These are phyloP conservation scores for Eragrostis tef DNA, from an alignment of 202 grass and related monocot species.

Conservation along the genomic window DNA sequence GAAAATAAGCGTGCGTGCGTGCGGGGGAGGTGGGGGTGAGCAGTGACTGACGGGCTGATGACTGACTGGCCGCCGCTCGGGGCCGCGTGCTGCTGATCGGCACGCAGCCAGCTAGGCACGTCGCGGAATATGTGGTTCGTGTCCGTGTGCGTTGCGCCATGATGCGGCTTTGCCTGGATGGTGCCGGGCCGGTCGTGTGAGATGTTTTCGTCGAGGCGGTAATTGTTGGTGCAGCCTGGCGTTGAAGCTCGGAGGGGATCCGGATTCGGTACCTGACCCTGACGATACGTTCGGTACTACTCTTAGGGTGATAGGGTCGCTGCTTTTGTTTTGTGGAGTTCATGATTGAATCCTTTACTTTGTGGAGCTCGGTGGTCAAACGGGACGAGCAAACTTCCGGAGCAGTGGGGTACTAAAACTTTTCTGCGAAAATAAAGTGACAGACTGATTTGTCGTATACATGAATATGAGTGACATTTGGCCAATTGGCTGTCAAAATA, in stretches of 20 bases:
- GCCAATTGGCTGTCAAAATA: too few relatives aligned
- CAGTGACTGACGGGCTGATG: not conserved
- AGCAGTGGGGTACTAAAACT: too few relatives aligned
- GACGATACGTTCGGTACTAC: too few relatives aligned
- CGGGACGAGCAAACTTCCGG: too few relatives aligned
- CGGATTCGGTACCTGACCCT: too few relatives aligned
- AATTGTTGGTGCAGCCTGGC: conserved; percentile 10
- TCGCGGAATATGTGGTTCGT: conserved; percentile 22
- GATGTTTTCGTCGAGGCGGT: not conserved
- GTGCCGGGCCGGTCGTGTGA: not conserved
- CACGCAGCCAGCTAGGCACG: not conserved
- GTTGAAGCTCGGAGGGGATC: not conserved
- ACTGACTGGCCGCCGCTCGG: not conserved
- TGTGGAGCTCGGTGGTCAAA: not conserved
- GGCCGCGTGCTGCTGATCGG: not conserved
- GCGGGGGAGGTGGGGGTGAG: not conserved
- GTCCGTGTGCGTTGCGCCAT: not conserved
- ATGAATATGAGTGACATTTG: too few relatives aligned
- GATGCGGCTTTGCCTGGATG: conserved; percentile 13
- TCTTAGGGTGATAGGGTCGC: too few relatives aligned
- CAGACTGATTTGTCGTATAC: too few relatives aligned
- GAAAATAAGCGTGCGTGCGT: not conserved
- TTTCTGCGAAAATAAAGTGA: too few relatives aligned
- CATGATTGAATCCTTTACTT: too few relatives aligned
- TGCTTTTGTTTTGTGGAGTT: not conserved